Evolutionary conservation across 129 eudicot species (phyloP).

Genomic region (Heracleum sosnowskyi): DNA sequence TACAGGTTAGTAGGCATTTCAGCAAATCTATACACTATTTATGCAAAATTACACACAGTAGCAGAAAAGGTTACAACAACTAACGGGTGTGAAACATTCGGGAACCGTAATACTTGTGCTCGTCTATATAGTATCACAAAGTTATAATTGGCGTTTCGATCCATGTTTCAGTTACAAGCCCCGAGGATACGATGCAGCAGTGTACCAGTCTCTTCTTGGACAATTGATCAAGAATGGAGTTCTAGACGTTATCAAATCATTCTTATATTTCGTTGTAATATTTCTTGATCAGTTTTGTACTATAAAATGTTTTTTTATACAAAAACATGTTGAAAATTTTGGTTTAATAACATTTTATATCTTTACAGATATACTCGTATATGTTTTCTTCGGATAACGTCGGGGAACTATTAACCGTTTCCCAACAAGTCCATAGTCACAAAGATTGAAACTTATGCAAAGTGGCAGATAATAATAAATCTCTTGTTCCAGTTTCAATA

Average conservation of each 20-base stretch:
- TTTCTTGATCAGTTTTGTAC: background rate
- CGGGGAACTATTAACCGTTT: background rate
- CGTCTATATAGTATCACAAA: background rate
- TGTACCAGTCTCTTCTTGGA: conserved; percentile 58
- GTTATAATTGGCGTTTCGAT: conserved; percentile 1
- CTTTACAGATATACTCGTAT: background rate
- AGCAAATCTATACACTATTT: background rate
- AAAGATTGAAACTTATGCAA: too few species aligned
- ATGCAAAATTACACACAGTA: background rate
- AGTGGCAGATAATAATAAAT: too few species aligned
- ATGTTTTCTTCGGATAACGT: too few species aligned
- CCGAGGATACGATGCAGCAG: conserved; percentile 68
- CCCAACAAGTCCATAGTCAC: too few species aligned
- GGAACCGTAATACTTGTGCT: background rate
- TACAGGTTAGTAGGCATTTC: conserved; percentile 60
- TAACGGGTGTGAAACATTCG: background rate
- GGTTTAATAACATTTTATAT: background rate
- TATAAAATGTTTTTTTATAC: background rate
- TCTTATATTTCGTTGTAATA: background rate
- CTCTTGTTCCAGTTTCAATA: too few species aligned
- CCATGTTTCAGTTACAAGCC: conserved; percentile 68
- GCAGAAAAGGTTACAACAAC: background rate
- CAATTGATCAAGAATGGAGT: conserved; percentile 26
- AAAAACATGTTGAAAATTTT: background rate
- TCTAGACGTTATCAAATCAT: background rate